Base-by-base conservation (phyloP, 2,329 filamentous ascomycete genomes). In the Monilinia fructigena region DNA sequence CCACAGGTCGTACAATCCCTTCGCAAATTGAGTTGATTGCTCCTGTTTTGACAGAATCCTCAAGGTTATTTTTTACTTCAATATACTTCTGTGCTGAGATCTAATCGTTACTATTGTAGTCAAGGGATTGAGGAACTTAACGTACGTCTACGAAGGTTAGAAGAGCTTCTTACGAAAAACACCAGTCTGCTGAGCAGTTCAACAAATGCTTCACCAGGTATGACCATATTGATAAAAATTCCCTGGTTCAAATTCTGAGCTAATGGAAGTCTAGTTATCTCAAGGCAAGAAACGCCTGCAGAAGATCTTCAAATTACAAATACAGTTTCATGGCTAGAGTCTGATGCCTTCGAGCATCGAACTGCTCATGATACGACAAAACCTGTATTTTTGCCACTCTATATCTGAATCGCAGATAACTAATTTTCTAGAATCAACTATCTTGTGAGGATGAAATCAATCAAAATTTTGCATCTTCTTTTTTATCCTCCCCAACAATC, bases 91-190 rank as follows among this genome's bases (percentile, higher is more conserved):
- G 20, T 23, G 1, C 3, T 35, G 3, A 20, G 11, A 4, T 50
- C 28, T 60, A 35, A 60, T 38, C 11, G 18, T 60, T 50, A 16
- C 14, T 14, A 38, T n/a, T 20, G 16, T 38, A 72, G 68, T 60
- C 67, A 69, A 52, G 58, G 45, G 38, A 66, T 69, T 31, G 68
- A 69, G 23, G 66, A 72, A 14, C 60, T 72, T 20, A 69, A 70
- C n/a, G 20, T 59, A 11, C 63, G 71, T 20, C 31, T 71, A 8
- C 63, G 59, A 50, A 70, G 59, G 18, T 26, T 73, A 4, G 71
- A 73, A 52, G 67, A 69, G 18, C 31, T 72, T 26, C 63, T 71
- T 50, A 61, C 62, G 5, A 47, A 31, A 6, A 60, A 53, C 7
- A 10, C 16, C 23, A 65, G 23, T 23, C 12, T 18, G 20, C 35